Evolutionary conservation across 2,329 filamentous ascomycete species (phyloP).

Genomic region (Aureobasidium sp.): DNA sequence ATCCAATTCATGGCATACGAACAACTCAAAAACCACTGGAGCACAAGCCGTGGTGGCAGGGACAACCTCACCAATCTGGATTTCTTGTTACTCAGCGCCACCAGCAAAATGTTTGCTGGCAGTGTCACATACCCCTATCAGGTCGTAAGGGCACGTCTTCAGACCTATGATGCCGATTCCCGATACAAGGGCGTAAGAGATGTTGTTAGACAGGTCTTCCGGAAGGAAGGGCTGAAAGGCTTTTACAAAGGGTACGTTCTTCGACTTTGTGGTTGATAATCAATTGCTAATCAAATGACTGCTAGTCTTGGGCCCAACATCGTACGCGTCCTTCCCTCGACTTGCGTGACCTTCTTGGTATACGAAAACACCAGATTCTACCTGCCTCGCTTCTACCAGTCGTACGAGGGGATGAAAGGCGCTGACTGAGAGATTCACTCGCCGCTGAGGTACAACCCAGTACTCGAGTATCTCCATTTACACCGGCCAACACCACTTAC

Average conservation of each 20-base stretch:
- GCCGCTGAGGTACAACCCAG: neutral
- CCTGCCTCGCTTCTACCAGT: conserved; percentile 39
- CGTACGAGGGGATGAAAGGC: neutral
- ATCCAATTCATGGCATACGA: conserved; percentile 97
- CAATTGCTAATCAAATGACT: neutral
- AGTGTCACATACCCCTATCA: conserved; percentile 91
- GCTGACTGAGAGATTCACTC: neutral
- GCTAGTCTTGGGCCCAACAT: conserved; percentile 62
- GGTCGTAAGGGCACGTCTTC: conserved; percentile 77
- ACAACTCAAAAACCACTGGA: conserved; percentile 55
- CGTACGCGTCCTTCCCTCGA: conserved; percentile 85
- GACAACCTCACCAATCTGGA: conserved; percentile 59
- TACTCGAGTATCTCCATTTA: neutral
- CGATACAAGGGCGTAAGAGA: conserved; percentile 66
- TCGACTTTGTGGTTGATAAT: conserved; percentile 1
- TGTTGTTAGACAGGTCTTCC: conserved; percentile 66
- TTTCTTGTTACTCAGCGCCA: conserved; percentile 70
- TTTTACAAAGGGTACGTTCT: conserved; percentile 70
- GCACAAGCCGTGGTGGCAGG: conserved; percentile 29
- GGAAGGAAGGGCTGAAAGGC: conserved; percentile 67
- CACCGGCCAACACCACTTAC: neutral
- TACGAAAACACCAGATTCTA: conserved; percentile 88
- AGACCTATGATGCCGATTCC: conserved; percentile 75
- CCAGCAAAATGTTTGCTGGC: conserved; percentile 82
- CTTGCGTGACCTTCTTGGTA: conserved; percentile 92